Evolutionary conservation across 371 early-diverging fungal species (phyloP), one percentile per base, ranked within the genome.

Genomic region (Chytridiales sp.): DNA sequence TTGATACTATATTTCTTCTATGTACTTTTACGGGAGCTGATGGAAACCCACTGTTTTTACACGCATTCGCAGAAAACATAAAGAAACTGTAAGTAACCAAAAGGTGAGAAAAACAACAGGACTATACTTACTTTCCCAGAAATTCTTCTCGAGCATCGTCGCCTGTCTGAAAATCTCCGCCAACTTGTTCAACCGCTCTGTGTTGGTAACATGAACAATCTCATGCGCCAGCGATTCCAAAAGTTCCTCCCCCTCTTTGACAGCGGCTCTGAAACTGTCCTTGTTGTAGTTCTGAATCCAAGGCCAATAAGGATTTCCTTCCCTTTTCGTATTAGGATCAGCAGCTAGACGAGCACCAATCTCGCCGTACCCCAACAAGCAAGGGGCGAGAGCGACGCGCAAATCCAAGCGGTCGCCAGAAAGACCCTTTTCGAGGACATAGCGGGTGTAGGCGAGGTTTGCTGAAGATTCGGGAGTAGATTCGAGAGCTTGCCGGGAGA

Each of bases 401-500:
- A 92, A 77, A 53, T 92, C 91, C 4, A 92, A 62, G 32, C 81
- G 64, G 61, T 86, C 88, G n/a, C 91, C 91, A 29, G 59, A 41
- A 57, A 59, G 64, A 59, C 87, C 90, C 38, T 83, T 83, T 31
- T 92, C 93, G 26, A 90, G 63, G 4, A 90, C 85, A 66, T 80
- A 92, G 11, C 93, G 84, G 0, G 90, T 91, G 72, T 92, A 92
- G 0, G 93, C 88, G 2, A 88, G 78, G 53, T 86, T 90, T 38
- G 79, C 82, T 17, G 80, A 79, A 53, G 88, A 87, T 69, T 90
- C 91, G 19, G 74, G 77, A 0, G 89, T 85, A 19, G 52, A 65
- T 31, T 85, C 66, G 24, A 92, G 81, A 13, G 88, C 88, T 35
- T 82, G 81, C 29, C 73, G 68, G 0, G 80, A 70, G 21, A 92